A percentile compares a stretch with the other conserved stretches of the same genome.
phyloP scores from a whole-genome alignment of 1,284 basidiomycete species.

The Apiotrichum gamsii region DNA sequence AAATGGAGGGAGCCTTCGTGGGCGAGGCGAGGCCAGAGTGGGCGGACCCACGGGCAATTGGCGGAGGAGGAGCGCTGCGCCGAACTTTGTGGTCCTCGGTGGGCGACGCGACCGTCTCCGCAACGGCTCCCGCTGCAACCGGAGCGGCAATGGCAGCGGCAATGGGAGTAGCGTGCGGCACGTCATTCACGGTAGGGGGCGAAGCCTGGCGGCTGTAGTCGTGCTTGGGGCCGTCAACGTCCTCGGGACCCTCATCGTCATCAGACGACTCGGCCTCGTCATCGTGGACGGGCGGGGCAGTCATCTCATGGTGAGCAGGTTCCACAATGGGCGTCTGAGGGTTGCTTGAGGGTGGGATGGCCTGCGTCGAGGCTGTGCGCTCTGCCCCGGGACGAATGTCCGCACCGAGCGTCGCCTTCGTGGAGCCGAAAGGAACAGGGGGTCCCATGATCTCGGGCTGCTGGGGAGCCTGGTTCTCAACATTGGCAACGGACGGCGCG shows the following conservation, averaged over 20 bases:
- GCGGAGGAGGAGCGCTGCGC: conserved; percentile 41
- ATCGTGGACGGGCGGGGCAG: not conserved
- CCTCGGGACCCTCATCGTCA: conserved; percentile 47
- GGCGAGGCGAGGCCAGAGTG: not conserved
- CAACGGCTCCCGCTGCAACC: too few relatives aligned
- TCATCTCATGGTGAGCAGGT: not conserved
- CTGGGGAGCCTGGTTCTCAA: too few relatives aligned
- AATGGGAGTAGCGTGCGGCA: conserved; percentile 4
- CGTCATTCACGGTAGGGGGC: not conserved
- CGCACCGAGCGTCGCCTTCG: too few relatives aligned
- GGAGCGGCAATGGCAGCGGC: not conserved
- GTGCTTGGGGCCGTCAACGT: conserved; percentile 38
- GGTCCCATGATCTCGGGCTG: too few relatives aligned
- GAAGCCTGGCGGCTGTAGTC: conserved; percentile 14
- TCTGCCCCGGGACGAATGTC: conserved; percentile 24
- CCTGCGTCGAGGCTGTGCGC: conserved; percentile 35
- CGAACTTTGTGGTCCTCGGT: conserved; percentile 22
- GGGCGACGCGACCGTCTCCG: too few relatives aligned
- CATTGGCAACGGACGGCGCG: too few relatives aligned
- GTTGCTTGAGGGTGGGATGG: conserved; percentile 25
- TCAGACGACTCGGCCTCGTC: conserved; percentile 23
- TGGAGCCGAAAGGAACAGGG: too few relatives aligned
- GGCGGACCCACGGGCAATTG: conserved; percentile 4
- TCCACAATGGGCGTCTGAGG: conserved; percentile 21
- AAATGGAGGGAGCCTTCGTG: not conserved